Evolutionary conservation across 2,329 filamentous ascomycete genomes (phyloP).

Genomic region (Neonectria punicea): DNA sequence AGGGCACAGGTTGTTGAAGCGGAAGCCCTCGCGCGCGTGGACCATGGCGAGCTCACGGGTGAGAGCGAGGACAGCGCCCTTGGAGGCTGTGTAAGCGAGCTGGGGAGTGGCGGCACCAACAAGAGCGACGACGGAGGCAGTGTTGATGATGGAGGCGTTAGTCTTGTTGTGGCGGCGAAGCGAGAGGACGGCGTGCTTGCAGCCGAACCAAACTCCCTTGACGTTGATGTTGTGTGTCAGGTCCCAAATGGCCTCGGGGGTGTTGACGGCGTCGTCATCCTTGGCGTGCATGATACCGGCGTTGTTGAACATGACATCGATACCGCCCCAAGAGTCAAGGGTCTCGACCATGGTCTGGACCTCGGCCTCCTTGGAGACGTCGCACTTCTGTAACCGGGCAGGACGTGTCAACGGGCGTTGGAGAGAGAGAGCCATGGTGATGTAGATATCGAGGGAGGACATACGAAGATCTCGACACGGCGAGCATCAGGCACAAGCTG

Average conservation of each 20-base stretch:
- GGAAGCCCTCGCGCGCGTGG: conserved; percentile 86
- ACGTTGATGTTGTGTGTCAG: conserved; percentile 94
- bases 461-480: conserved; percentile 69
- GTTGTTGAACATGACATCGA: conserved; percentile 97
- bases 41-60: conserved; percentile 92
- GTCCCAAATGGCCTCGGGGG: conserved; percentile 92
- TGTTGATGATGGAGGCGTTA: conserved; percentile 88
- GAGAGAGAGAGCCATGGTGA: not conserved
- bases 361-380: conserved; percentile 87
- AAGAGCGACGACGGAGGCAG: conserved; percentile 86
- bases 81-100: conserved; percentile 92
- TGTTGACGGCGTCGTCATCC: conserved; percentile 83
- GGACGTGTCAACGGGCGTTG: conserved; percentile 1
- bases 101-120: conserved; percentile 90
- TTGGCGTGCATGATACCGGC: conserved; percentile 95
- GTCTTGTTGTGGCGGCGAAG: conserved; percentile 84
- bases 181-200: conserved; percentile 88
- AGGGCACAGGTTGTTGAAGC: conserved; percentile 92
- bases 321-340: conserved; percentile 84
- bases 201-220: conserved; percentile 97
- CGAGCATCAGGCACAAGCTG: conserved; percentile 72
- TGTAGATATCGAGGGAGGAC: conserved; percentile 20
- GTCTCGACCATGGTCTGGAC: conserved; percentile 79
- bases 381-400: conserved; percentile 56
- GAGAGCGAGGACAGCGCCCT: conserved; percentile 90